These are phyloP conservation scores for Asclepias syriaca DNA, from an alignment of 257 asterid species.

Conservation along the genomic window DNA sequence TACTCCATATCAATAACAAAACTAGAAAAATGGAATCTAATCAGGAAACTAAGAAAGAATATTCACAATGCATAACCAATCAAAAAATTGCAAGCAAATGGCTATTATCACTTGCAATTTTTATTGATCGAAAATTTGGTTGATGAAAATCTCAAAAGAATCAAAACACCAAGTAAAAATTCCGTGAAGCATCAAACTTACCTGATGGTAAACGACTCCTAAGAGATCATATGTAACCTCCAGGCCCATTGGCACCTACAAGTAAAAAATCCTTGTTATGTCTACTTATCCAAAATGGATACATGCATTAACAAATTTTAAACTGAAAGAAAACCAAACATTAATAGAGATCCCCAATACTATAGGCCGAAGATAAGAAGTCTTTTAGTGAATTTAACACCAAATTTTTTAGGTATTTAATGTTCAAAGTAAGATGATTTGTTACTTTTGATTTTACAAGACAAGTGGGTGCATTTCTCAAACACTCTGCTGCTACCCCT, in stretches of 20 bases:
- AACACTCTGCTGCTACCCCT: slow-evolving; percentile 84
- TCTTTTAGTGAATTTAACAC: not conserved
- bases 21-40: not conserved
- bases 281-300: slow-evolving; percentile 2
- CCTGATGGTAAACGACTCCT: slow-evolving; percentile 89
- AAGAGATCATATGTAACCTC: slow-evolving; percentile 73
- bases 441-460: slow-evolving; percentile 75
- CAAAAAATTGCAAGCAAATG: not conserved
- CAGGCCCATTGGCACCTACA: slow-evolving; percentile 82
- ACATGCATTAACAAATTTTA: slow-evolving; percentile 9
- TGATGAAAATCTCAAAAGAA: not conserved
- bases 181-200: slow-evolving; percentile 23
- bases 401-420: not conserved
- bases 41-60: not conserved
- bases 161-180: not conserved
- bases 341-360: not conserved
- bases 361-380: not conserved
- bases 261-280: not conserved
- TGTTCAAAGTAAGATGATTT: not conserved
- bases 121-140: too few relatives aligned
- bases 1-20: not conserved
- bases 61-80: not conserved
- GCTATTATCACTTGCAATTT: not conserved
- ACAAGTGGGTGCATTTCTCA: slow-evolving; percentile 73
- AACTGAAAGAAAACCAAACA: not conserved